Evolutionary conservation across 1,139 yeast species (phyloP).

Genomic region (Debaryomyces psychrophilus): DNA sequence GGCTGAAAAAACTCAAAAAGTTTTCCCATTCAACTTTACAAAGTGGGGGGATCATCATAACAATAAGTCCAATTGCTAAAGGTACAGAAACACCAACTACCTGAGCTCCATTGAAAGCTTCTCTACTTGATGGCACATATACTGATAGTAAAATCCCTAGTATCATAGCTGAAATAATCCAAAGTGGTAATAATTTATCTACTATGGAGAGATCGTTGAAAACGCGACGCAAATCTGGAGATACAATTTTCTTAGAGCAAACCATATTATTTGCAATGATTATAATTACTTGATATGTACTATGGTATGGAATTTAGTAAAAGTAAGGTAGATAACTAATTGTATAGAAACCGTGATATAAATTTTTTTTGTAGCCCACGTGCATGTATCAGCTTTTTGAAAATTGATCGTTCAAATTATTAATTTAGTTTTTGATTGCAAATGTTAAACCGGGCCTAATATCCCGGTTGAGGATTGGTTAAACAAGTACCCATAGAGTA

Average conservation of each 20-base stretch:
- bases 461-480: too few relatives aligned
- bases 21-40: conserved; percentile 58
- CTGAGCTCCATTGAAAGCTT: conserved; percentile 32
- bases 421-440: too few relatives aligned
- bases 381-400: too few relatives aligned
- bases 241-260: not conserved
- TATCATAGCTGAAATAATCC: conserved; percentile 31
- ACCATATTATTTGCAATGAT: not conserved
- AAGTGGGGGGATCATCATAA: conserved; percentile 63
- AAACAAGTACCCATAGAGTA: too few relatives aligned
- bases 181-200: conserved; percentile 32
- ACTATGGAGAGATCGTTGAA: conserved; percentile 22
- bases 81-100: conserved; percentile 46
- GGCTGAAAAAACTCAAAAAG: conserved; percentile 19
- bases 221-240: not conserved
- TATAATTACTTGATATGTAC: too few relatives aligned
- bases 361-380: too few relatives aligned
- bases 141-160: conserved; percentile 36
- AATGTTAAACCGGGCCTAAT: too few relatives aligned
- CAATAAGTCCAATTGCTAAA: conserved; percentile 53
- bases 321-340: too few relatives aligned
- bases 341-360: too few relatives aligned
- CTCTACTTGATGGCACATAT: conserved; percentile 33
- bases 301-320: too few relatives aligned
- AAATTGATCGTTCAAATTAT: too few relatives aligned